Conservation (phyloP, 1,284 basidiomycete species). For the Lignosus rhinocerotis region DNA sequence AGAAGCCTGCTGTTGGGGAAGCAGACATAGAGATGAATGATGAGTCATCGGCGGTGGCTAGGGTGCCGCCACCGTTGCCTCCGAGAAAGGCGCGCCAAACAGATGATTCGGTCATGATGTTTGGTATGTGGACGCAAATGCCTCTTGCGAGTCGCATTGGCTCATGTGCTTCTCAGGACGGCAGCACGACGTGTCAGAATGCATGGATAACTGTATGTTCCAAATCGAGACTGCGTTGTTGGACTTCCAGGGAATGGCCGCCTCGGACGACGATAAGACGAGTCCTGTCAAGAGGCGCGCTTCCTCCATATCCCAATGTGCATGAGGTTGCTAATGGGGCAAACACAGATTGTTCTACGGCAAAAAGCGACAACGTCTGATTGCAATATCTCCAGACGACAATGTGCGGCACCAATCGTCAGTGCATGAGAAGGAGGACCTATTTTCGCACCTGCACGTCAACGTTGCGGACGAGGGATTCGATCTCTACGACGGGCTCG, state of each 20-base stretch:
- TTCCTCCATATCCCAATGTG: neutral
- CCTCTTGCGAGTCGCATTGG: neutral
- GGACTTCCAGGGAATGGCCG: conserved; percentile 68
- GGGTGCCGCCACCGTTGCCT: conserved; percentile 62
- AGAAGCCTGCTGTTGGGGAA: conserved; percentile 19
- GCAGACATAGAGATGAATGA: conserved; percentile 49
- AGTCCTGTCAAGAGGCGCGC: conserved; percentile 82
- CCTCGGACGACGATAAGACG: conserved; percentile 52
- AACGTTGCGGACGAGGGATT: conserved; percentile 87
- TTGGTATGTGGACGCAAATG: conserved; percentile 51
- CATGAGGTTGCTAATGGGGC: neutral
- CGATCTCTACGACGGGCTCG: conserved; percentile 93
- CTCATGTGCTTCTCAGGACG: conserved; percentile 54
- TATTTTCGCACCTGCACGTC: conserved; percentile 93
- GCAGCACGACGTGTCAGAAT: conserved; percentile 98
- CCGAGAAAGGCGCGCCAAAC: conserved; percentile 56
- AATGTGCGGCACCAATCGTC: conserved; percentile 53
- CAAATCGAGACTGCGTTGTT: conserved; percentile 93
- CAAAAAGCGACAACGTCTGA: conserved; percentile 73
- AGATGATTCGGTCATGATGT: conserved; percentile 85
- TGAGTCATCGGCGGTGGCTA: conserved; percentile 28
- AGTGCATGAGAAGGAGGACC: conserved; percentile 83
- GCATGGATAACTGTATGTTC: conserved; percentile 99
- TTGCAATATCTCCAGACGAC: conserved; percentile 48
- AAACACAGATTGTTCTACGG: conserved; percentile 81